Evolutionary conservation across 352 stramenopile species (phyloP).

Genomic region (Phytophthora colocasiae): DNA sequence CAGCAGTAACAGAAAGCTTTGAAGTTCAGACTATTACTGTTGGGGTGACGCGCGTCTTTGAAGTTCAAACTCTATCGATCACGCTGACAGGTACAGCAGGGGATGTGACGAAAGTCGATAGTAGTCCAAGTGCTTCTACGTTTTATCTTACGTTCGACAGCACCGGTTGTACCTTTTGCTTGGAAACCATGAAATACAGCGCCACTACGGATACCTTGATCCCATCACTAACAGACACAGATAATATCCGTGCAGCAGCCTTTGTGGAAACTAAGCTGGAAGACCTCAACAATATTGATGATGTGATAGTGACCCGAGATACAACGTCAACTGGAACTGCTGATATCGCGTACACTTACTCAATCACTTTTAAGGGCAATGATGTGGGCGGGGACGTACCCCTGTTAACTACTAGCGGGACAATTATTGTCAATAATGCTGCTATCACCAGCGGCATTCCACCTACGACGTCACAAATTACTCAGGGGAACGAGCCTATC

Average conservation of each 20-base stretch:
- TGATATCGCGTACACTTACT: slow-evolving; percentile 84
- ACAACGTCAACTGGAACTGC: slow-evolving; percentile 19
- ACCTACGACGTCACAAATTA: slow-evolving; percentile 35
- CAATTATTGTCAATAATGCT: slow-evolving; percentile 41
- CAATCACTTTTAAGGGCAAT: slow-evolving; percentile 90
- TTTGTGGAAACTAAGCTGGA: slow-evolving; percentile 42
- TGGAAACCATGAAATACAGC: slow-evolving; percentile 42
- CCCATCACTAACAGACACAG: slow-evolving; percentile 36
- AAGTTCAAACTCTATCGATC: slow-evolving; percentile 89
- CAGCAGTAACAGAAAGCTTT: slow-evolving; percentile 70
- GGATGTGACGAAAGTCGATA: slow-evolving; percentile 2
- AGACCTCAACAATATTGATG: slow-evolving; percentile 64
- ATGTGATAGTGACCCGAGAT: slow-evolving; percentile 46
- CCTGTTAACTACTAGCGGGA: slow-evolving; percentile 50
- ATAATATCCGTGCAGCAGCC: slow-evolving; percentile 8
- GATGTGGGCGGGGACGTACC: slow-evolving; percentile 90
- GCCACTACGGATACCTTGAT: slow-evolving; percentile 50
- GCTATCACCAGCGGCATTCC: slow-evolving; percentile 24
- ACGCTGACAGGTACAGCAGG: slow-evolving; percentile 57
- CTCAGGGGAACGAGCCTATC: slow-evolving; percentile 59
- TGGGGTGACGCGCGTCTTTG: slow-evolving; percentile 64
- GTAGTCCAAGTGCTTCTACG: slow-evolving; percentile 9
- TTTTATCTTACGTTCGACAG: slow-evolving; percentile 69
- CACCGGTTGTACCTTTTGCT: slow-evolving; percentile 70
- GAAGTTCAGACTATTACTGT: slow-evolving; percentile 92